phyloP scores from a whole-genome alignment of 1,139 yeast species.

The Eremothecium sinecaudum region DNA sequence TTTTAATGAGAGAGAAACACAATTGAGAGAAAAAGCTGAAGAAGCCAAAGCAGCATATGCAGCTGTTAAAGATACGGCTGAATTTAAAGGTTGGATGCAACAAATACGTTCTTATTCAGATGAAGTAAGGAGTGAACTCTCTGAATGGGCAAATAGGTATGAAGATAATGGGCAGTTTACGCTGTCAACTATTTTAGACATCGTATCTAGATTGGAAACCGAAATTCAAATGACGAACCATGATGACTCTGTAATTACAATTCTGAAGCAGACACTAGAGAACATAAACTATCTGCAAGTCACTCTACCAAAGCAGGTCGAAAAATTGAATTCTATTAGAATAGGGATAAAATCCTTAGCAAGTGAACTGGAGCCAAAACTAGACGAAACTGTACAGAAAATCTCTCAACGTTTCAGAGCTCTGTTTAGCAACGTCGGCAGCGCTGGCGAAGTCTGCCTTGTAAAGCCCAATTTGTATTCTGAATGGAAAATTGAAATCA shows the following conservation, averaged over 20 bases:
- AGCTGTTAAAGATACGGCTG: constrained; percentile 38
- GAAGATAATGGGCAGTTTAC: constrained; percentile 37
- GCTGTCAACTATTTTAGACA: constrained; percentile 31
- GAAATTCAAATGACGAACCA: constrained; percentile 32
- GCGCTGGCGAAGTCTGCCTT: constrained; percentile 70
- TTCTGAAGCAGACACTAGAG: constrained; percentile 32
- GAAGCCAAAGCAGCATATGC: constrained; percentile 38
- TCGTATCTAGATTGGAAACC: constrained; percentile 32
- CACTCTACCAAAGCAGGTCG: constrained; percentile 27
- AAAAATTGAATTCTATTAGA: constrained; percentile 28
- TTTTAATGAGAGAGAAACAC: constrained; percentile 27
- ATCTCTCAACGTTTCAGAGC: constrained; percentile 57
- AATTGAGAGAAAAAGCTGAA: constrained; percentile 32
- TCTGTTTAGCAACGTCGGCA: constrained; percentile 66
- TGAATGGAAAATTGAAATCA: constrained; percentile 77
- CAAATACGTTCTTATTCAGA: constrained; percentile 36
- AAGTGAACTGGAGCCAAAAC: constrained; percentile 48
- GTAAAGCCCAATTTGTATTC: constrained; percentile 45
- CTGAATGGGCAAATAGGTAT: constrained; percentile 39
- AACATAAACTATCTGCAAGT: constrained; percentile 19
- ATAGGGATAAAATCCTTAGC: constrained; percentile 36
- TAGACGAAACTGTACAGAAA: constrained; percentile 40
- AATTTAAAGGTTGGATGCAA: constrained; percentile 36
- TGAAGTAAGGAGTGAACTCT: constrained; percentile 38
- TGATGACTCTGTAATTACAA: constrained; percentile 36